Evolutionary conservation across 2,329 filamentous ascomycete species (phyloP), one percentile per base, ranked within the genome.

Genomic region (Colletotrichum australisinense): DNA sequence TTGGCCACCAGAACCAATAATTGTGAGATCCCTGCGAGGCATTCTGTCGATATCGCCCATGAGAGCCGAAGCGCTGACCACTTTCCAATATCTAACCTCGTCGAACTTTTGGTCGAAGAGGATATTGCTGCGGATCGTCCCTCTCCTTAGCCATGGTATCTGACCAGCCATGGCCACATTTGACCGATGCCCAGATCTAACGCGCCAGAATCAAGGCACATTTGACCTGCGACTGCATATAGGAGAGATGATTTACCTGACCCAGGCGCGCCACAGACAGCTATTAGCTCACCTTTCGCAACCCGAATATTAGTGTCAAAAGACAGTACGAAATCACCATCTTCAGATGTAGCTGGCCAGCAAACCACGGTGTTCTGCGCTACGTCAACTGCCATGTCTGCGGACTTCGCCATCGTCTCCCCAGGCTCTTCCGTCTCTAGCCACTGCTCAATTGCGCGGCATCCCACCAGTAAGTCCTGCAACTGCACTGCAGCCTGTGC

Each of bases 1-100:
- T 24, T 93, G 87, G 0, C 94, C 94, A 3, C 94, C 94, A 58
- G 95, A 93, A 1, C 95, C 95, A 1, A 97, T 87, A 0, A 90
- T 73, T 0, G 95, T 98, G 26, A 53, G 38, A 63, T 63, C 62
- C 49, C 42, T 19, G 2, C 24, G 26, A 19, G 46, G 62, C 26
- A 63, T 28, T n/a, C 62, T 42, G 9, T 63, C 62, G 5, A 53
- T 16, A 32, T 63, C 62, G 5, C 11, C 12, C 6, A 30, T 12
- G 8, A 63, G 62, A 32, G n/a, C 62, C 6, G 38, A 53, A 28
- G 62, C 4, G 3, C 12, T 8, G 26, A 63, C 19, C 5, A 53
- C 60, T 26, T 52, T 28, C 42, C 42, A 32, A 32, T 53, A 63
- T 24, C 46, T 28, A 19, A 5, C 1, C 28, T 22, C 42, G 7